Evolutionary conservation across 495 filamentous ascomycete species (phyloP), one percentile per base, ranked within the genome.

Genomic region (Neurospora sp.): DNA sequence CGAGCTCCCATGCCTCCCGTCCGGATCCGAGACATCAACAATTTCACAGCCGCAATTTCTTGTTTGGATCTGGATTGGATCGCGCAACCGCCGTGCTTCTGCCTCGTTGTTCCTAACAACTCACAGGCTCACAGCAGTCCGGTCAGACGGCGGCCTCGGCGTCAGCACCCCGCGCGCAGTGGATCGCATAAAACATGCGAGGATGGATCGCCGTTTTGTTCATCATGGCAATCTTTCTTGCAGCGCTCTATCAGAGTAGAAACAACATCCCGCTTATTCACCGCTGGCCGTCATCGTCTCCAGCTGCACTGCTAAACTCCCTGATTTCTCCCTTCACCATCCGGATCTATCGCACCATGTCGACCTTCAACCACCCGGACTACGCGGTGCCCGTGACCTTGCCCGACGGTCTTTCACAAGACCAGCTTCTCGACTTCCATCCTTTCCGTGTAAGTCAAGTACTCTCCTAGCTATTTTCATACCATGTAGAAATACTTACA

Each of bases 381-480:
- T 75, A 84, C 42, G 59, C 76, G 71, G 74, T 91, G 48, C 82
- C 84, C 8, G 83, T 93, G 72, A 86, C 84, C 22, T 85, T 92
- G 4, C 86, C 87, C 16, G 76, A 85, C 2, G 86, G 88, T 48
- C 84, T 97, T 20, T 80, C 86, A 5, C 80, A 88, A 74, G 85
- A 90, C 12, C 87, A 90, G 69, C 84, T 95, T n/a, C 84, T 91
- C 20, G 83, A 80, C 14, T 94, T 94, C 79, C 86, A 87, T 18
- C 91, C 92, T 0, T 95, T 94, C 81, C 88, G 78, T 10, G 86
- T 85, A 80, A 77, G 80, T 59, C 7, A 12, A 4, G 7, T 12
- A 66, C 12, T 16, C 12, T 31, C 53, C 5, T 16, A 31, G 5
- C 22, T 8, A 40, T n/a, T 8, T 61, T 18, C 16, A 5, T 53